phyloP scores from a whole-genome alignment of 2,329 filamentous ascomycete species.

The Ceratocystiopsis minuta region DNA sequence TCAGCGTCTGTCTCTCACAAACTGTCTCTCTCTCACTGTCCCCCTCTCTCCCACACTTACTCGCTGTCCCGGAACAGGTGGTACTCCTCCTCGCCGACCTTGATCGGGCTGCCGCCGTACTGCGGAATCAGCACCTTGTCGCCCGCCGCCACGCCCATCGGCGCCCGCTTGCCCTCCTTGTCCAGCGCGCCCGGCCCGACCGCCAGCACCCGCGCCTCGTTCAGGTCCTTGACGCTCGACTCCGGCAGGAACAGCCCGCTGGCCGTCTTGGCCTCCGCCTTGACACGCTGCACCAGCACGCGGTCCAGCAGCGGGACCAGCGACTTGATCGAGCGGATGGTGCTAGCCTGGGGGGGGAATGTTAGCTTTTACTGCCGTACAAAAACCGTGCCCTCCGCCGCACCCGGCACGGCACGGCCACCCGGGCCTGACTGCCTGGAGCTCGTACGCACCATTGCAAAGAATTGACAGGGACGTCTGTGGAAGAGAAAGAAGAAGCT shows the following conservation, averaged over 20 bases:
- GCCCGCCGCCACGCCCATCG: conserved; percentile 64
- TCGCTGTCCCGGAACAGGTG: conserved; percentile 93
- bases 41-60: conserved; percentile 39
- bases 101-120: conserved; percentile 89
- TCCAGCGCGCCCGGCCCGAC: conserved; percentile 80
- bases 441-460: conserved; percentile 12
- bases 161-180: conserved; percentile 74
- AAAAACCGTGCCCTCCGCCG: no score
- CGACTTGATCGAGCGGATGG: conserved; percentile 87
- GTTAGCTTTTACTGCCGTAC: no score
- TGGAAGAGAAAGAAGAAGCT: neutral
- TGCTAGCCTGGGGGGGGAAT: conserved; percentile 32
- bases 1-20: neutral
- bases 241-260: conserved; percentile 96
- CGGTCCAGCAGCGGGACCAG: conserved; percentile 94
- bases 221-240: conserved; percentile 91
- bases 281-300: conserved; percentile 92
- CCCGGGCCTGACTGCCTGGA: neutral
- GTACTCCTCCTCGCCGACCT: conserved; percentile 95
- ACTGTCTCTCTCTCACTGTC: no score
- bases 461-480: neutral
- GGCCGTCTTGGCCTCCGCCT: conserved; percentile 91
- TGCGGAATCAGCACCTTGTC: conserved; percentile 94
- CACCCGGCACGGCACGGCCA: no score
- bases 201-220: conserved; percentile 90